Evolutionary conservation across 169 alveolate species (phyloP).

Genomic region (Perkinsus chesapeaki): DNA sequence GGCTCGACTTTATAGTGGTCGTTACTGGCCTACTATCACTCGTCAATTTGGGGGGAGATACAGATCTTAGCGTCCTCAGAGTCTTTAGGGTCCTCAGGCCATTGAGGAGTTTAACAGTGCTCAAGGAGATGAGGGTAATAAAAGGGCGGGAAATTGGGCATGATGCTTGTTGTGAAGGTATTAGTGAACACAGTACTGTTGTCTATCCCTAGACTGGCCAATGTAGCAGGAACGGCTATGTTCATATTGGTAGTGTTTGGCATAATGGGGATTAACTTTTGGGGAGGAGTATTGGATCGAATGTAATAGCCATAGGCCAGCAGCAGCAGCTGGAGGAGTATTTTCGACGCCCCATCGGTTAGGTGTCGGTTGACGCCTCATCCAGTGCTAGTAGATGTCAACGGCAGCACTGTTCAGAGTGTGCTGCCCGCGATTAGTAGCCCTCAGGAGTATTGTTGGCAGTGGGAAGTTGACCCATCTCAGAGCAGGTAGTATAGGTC

Average conservation of each 20-base stretch:
- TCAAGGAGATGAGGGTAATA: conserved; percentile 45
- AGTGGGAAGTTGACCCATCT: not conserved
- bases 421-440: not conserved
- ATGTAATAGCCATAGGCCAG: not conserved
- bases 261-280: not conserved
- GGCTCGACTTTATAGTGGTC: conserved; percentile 56
- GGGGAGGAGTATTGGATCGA: not conserved
- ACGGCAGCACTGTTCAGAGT: not conserved
- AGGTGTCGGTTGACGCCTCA: not conserved
- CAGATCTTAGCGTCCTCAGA: conserved; percentile 38
- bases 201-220: conserved; percentile 30
- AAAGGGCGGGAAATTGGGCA: not conserved
- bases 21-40: conserved; percentile 19
- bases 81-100: conserved; percentile 50
- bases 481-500: not conserved
- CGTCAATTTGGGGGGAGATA: not conserved
- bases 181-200: conserved; percentile 31
- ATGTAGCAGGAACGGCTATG: not conserved
- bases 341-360: not conserved
- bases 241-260: not conserved
- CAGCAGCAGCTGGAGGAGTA: not conserved
- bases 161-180: not conserved
- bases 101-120: conserved; percentile 38
- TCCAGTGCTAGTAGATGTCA: not conserved
- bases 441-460: not conserved